A percentile compares a stretch with the other conserved stretches of the same genome.
These are phyloP conservation scores for Neltuma alba DNA, from an alignment of 306 rosid species.

Conservation along the genomic window DNA sequence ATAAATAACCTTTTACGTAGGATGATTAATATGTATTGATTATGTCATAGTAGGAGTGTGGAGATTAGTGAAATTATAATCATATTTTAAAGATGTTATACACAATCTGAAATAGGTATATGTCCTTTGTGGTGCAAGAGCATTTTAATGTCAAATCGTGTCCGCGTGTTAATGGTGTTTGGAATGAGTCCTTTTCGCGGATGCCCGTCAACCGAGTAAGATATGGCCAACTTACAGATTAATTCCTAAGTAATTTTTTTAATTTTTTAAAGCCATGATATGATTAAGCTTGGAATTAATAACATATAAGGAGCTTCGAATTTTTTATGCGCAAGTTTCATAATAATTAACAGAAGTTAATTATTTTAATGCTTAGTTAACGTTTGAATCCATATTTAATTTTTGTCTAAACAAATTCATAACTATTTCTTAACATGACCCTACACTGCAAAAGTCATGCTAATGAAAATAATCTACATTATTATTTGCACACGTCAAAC, in stretches of 20 bases:
- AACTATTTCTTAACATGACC: background rate
- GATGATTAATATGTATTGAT: background rate
- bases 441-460: background rate
- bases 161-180: background rate
- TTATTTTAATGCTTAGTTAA: background rate
- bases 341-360: background rate
- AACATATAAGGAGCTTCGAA: background rate
- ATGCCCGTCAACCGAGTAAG: background rate
- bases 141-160: too few relatives aligned
- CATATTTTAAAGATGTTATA: background rate
- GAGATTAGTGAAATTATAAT: background rate
- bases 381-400: background rate
- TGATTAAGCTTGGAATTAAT: background rate
- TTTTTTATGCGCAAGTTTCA: background rate
- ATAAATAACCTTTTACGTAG: background rate
- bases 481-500: background rate
- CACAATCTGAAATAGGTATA: background rate
- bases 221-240: background rate
- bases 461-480: background rate
- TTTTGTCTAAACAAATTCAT: background rate
- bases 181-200: slow-evolving; percentile 17
- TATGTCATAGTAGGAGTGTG: background rate
- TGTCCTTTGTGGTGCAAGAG: background rate
- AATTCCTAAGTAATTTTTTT: background rate
- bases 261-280: background rate